Conservation (phyloP, 805 yeast species). For the Metschnikowia arizonensis region DNA sequence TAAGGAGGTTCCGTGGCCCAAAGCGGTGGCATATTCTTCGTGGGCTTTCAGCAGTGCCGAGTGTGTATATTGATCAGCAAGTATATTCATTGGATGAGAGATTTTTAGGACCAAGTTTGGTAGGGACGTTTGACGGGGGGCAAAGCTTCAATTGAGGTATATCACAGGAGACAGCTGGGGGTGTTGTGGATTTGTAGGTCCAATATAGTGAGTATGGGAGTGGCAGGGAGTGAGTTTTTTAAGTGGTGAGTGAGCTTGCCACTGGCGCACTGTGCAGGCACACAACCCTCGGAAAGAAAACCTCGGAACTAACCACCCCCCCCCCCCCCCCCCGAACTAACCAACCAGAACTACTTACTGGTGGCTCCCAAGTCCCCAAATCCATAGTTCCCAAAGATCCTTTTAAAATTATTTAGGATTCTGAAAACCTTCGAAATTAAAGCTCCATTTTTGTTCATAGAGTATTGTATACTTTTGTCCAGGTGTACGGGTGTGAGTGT, state of each 20-base stretch:
- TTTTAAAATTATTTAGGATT: no score
- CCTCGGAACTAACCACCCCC: no score
- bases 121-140: not conserved
- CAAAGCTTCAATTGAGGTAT: not conserved
- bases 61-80: conserved; percentile 36
- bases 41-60: conserved; percentile 25
- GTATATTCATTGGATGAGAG: conserved; percentile 31
- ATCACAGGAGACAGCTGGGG: not conserved
- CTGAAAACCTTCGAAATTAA: no score
- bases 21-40: conserved; percentile 29
- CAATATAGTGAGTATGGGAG: not conserved
- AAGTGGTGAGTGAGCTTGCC: conserved; percentile 5
- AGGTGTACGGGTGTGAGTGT: no score
- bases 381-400: no score
- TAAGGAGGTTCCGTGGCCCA: conserved; percentile 15
- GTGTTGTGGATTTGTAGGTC: not conserved
- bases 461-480: no score
- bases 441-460: no score
- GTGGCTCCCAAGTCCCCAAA: no score
- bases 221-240: not conserved
- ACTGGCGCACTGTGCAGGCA: conserved; percentile 12
- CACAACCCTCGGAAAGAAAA: not conserved
- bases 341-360: no score
- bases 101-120: not conserved
- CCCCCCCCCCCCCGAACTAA: no score